Conservation (phyloP, 1,139 yeast species). For the Pichia sp. region DNA sequence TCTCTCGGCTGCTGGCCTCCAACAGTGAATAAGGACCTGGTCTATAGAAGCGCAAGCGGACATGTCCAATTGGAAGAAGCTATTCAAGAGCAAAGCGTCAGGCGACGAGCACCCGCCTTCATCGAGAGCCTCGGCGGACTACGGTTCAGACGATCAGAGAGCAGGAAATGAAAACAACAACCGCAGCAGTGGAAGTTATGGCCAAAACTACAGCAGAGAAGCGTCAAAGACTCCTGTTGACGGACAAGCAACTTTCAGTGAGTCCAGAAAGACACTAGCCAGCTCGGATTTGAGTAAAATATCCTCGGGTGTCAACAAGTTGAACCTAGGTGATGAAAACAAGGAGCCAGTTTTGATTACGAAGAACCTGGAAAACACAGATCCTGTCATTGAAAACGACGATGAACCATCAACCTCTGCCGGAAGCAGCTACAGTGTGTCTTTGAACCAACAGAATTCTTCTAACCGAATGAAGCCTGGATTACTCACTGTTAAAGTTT, state of each 20-base stretch:
- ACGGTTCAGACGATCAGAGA: constrained; percentile 8
- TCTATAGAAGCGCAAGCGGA: not conserved
- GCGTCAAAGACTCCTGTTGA: constrained; percentile 8
- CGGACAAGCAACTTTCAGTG: constrained; percentile 17
- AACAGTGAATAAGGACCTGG: not conserved
- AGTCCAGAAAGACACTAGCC: constrained; percentile 26
- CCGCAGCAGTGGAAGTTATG: not conserved
- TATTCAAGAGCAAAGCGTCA: constrained; percentile 21
- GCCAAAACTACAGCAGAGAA: constrained; percentile 1
- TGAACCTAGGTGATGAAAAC: constrained; percentile 6
- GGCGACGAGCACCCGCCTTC: constrained; percentile 6
- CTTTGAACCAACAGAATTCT: not conserved
- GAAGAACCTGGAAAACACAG: constrained; percentile 29
- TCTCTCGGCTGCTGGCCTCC: not conserved
- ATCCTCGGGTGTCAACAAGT: constrained; percentile 11
- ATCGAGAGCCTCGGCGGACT: constrained; percentile 9
- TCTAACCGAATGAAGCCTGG: constrained; percentile 47
- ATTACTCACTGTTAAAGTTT: constrained; percentile 62
- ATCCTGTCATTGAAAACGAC: constrained; percentile 29
- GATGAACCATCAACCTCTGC: not conserved
- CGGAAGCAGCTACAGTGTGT: not conserved
- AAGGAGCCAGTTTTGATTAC: constrained; percentile 23
- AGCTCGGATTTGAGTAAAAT: constrained; percentile 19
- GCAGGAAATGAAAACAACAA: not conserved
- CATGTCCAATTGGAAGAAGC: constrained; percentile 32